Conservation (phyloP, 805 yeast genomes). For the Pichia nanzhaoensis region DNA sequence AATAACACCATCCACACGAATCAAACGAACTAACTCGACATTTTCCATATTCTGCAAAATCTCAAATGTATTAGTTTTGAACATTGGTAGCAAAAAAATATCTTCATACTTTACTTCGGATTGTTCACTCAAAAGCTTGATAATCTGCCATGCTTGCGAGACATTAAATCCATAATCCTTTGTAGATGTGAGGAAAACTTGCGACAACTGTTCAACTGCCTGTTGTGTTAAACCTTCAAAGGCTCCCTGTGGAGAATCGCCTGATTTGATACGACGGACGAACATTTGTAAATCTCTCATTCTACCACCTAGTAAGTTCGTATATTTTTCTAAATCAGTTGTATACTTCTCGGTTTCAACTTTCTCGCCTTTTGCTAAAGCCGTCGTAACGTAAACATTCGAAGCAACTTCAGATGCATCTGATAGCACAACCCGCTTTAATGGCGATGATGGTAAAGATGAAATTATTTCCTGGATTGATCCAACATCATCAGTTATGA, state of each 20-base stretch:
- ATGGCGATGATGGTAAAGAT: conserved; percentile 81
- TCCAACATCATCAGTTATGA: conserved; percentile 81
- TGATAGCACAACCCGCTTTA: conserved; percentile 63
- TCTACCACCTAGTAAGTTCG: conserved; percentile 87
- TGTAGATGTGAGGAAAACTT: conserved; percentile 50
- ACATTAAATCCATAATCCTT: conserved; percentile 46
- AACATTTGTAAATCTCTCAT: conserved; percentile 90
- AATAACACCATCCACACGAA: conserved; percentile 72
- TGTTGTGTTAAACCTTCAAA: conserved; percentile 73
- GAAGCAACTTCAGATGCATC: conserved; percentile 78
- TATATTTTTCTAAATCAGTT: conserved; percentile 42
- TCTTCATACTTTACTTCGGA: conserved; percentile 45
- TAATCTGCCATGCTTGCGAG: conserved; percentile 84
- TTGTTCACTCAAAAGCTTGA: conserved; percentile 51
- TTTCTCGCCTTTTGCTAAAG: conserved; percentile 28
- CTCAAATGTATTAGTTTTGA: conserved; percentile 47
- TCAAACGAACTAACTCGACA: conserved; percentile 63
- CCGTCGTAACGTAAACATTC: conserved; percentile 57
- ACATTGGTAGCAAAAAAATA: conserved; percentile 50
- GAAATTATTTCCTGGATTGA: conserved; percentile 59
- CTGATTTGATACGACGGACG: conserved; percentile 79
- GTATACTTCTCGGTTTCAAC: conserved; percentile 21
- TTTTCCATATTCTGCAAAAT: conserved; percentile 69
- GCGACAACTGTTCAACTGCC: conserved; percentile 82
- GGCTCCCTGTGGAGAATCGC: conserved; percentile 77